These are phyloP conservation scores for Eucommia ulmoides DNA, from an alignment of 257 asterid genomes.

Conservation along the genomic window DNA sequence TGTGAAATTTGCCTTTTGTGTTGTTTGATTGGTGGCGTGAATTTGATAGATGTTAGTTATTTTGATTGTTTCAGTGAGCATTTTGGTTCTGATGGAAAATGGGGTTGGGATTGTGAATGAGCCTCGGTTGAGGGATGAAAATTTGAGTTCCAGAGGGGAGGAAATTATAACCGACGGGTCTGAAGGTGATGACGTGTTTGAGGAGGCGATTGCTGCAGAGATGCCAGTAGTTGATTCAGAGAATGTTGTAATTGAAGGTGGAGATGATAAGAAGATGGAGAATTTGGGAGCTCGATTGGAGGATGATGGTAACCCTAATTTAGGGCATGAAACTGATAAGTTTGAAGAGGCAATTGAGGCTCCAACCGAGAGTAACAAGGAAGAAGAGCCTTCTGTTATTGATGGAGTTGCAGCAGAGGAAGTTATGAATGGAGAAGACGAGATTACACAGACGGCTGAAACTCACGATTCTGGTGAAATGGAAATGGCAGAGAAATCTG, in stretches of 20 bases:
- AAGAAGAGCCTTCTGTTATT: background rate
- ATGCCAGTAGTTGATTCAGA: conserved; percentile 15
- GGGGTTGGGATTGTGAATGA: conserved; percentile 30
- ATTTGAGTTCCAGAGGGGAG: conserved; percentile 14
- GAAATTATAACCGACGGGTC: conserved; percentile 25
- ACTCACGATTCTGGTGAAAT: background rate
- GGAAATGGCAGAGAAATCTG: background rate
- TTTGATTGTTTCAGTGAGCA: too few relatives aligned
- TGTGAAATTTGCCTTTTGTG: conserved; percentile 28
- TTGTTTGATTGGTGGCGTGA: conserved; percentile 20
- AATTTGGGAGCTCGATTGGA: conserved; percentile 10
- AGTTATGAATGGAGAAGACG: conserved; percentile 12
- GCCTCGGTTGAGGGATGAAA: conserved; percentile 24
- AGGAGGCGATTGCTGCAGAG: conserved; percentile 39
- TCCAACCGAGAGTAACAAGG: conserved; percentile 8
- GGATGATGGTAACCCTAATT: conserved; percentile 16
- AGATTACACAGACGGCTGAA: conserved; percentile 14
- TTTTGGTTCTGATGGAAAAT: conserved; percentile 79
- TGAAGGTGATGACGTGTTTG: conserved; percentile 33
- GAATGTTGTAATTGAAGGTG: conserved; percentile 7
- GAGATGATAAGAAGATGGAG: conserved; percentile 15
- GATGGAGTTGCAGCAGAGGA: background rate
- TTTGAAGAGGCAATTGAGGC: conserved; percentile 29
- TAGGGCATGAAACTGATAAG: conserved; percentile 21
- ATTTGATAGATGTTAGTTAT: too few relatives aligned